phyloP scores from a whole-genome alignment of 2,329 filamentous ascomycete genomes.

The Fusarium vanettenii region DNA sequence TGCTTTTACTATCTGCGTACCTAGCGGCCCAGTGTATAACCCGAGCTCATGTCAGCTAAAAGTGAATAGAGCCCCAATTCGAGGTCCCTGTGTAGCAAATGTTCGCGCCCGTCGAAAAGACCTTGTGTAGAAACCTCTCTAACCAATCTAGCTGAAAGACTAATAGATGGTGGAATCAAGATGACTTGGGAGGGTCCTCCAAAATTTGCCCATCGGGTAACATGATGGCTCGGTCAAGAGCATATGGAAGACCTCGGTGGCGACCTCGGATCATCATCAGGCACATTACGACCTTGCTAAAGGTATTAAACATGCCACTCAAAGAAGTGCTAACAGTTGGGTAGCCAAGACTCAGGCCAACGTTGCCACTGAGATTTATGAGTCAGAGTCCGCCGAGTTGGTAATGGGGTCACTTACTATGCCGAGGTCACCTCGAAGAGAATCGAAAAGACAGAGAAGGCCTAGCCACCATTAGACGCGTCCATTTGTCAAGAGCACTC shows the following conservation, averaged over 20 bases:
- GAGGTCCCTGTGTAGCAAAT: no score
- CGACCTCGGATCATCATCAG: conserved; percentile 51
- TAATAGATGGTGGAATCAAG: background rate
- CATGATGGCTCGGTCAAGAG: conserved; percentile 48
- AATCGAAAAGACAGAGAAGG: conserved; percentile 44
- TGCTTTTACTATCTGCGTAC: no score
- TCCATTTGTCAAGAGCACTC: background rate
- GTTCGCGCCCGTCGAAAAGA: no score
- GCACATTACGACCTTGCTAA: conserved; percentile 50
- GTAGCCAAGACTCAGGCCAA: conserved; percentile 49
- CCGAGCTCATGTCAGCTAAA: no score
- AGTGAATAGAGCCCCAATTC: background rate
- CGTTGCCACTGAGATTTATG: conserved; percentile 43
- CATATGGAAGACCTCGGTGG: conserved; percentile 48
- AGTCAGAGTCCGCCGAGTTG: background rate
- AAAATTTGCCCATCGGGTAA: conserved; percentile 22
- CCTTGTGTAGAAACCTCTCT: no score
- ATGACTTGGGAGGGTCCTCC: background rate
- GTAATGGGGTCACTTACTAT: conserved; percentile 37
- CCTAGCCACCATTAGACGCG: conserved; percentile 20
- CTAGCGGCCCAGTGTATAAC: no score
- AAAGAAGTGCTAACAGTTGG: conserved; percentile 43
- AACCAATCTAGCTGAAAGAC: no score
- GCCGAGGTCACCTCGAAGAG: conserved; percentile 48
- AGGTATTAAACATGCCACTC: conserved; percentile 42